Conservation (phyloP, 2,329 filamentous ascomycete genomes). For the Hypoxylon sp. region DNA sequence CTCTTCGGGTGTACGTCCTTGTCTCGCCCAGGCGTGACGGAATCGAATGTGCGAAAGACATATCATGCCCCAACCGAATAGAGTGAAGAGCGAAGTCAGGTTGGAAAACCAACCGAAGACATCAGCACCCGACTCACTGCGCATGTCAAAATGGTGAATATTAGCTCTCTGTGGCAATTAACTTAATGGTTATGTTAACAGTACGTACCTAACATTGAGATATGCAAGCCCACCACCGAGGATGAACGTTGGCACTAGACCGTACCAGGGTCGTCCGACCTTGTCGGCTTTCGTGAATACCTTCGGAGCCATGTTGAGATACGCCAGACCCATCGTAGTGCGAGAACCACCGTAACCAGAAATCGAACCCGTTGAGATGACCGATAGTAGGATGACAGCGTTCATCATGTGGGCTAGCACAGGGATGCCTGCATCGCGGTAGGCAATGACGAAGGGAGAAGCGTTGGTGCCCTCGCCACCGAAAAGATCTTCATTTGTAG, state of each 20-base stretch:
- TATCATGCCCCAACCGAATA: slow-evolving; percentile 62
- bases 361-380: slow-evolving; percentile 61
- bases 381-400: slow-evolving; percentile 63
- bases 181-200: no score
- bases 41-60: slow-evolving; percentile 61
- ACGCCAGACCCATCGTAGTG: slow-evolving; percentile 61
- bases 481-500: slow-evolving; percentile 58
- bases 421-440: slow-evolving; percentile 57
- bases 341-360: slow-evolving; percentile 61
- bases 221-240: slow-evolving; percentile 62
- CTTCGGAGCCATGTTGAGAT: slow-evolving; percentile 61
- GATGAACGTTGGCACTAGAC: slow-evolving; percentile 65
- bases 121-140: slow-evolving; percentile 56
- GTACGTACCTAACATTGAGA: slow-evolving; percentile 56
- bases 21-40: slow-evolving; percentile 58
- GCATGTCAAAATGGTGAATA: no score
- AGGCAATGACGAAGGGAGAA: slow-evolving; percentile 63
- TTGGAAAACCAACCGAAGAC: slow-evolving; percentile 65
- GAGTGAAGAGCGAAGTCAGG: slow-evolving; percentile 61
- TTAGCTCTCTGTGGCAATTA: no score
- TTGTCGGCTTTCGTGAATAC: slow-evolving; percentile 54
- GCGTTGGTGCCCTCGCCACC: slow-evolving; percentile 59
- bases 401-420: slow-evolving; percentile 64
- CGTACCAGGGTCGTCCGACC: slow-evolving; percentile 56
- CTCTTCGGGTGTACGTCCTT: slow-evolving; percentile 56